Conservation (phyloP, 202 grass and related monocot genomes). For the Digitaria exilis region DNA sequence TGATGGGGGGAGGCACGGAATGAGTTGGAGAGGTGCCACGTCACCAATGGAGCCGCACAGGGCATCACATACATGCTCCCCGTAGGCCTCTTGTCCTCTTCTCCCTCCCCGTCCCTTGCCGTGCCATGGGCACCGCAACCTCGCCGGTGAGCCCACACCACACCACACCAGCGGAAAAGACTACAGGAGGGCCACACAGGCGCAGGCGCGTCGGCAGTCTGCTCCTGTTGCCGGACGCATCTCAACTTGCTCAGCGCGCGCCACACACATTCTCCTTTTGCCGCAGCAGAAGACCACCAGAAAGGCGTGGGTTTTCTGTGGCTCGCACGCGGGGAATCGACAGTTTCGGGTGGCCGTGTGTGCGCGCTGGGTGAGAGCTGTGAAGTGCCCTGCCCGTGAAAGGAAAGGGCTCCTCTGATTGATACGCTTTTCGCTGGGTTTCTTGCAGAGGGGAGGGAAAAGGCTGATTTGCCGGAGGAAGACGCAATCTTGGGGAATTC, state of each 20-base stretch:
- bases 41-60: slow-evolving; percentile 44
- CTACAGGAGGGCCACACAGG: not conserved
- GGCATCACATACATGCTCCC: slow-evolving; percentile 53
- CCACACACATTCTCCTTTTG: not conserved
- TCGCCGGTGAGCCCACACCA: not conserved
- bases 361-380: slow-evolving; percentile 9
- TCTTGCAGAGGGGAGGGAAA: not conserved
- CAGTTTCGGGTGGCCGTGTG: slow-evolving; percentile 14
- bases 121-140: slow-evolving; percentile 5
- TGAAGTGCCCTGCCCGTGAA: slow-evolving; percentile 26
- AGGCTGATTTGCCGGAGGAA: slow-evolving; percentile 19
- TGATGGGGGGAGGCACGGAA: slow-evolving; percentile 33
- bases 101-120: not conserved
- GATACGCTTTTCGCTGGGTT: slow-evolving; percentile 22
- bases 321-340: slow-evolving; percentile 21
- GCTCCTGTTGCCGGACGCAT: slow-evolving; percentile 37
- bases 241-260: slow-evolving; percentile 2
- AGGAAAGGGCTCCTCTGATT: not conserved
- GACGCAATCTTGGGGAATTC: slow-evolving; percentile 32
- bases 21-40: slow-evolving; percentile 63
- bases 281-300: slow-evolving; percentile 7
- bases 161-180: not conserved
- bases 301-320: not conserved
- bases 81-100: slow-evolving; percentile 11
- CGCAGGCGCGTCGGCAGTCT: not conserved